Evolutionary conservation across 495 filamentous ascomycete species (phyloP).

Genomic region (Tricharina praecox): DNA sequence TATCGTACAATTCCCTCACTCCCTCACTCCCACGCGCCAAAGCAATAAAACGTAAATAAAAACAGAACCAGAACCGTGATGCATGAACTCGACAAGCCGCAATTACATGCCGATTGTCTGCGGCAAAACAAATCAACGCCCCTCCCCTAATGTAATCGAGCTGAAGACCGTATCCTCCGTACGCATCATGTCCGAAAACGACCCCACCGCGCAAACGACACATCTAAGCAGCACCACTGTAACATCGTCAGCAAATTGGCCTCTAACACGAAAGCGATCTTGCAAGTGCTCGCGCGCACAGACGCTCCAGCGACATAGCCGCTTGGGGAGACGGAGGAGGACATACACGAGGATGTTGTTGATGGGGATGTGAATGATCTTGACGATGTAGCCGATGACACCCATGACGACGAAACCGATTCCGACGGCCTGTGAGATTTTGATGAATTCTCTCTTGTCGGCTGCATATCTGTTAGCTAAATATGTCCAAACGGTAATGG

Average conservation of each 20-base stretch:
- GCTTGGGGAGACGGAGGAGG: background rate
- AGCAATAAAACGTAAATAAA: background rate
- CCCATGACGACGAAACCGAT: slow-evolving; percentile 82
- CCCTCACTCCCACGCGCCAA: background rate
- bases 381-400: slow-evolving; percentile 77
- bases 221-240: too few species aligned
- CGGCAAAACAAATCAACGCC: background rate
- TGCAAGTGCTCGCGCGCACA: slow-evolving; percentile 3
- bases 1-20: slow-evolving; percentile 1
- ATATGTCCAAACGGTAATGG: background rate
- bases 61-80: background rate
- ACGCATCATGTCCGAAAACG: too few species aligned
- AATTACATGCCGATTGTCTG: background rate
- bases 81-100: background rate
- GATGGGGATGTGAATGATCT: slow-evolving; percentile 77
- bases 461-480: slow-evolving; percentile 29
- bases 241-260: too few species aligned
- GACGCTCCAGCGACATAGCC: background rate
- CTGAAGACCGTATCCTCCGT: slow-evolving; percentile 16
- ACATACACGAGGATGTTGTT: slow-evolving; percentile 59
- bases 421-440: slow-evolving; percentile 90
- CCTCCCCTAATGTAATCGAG: background rate
- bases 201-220: too few species aligned
- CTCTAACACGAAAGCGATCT: slow-evolving; percentile 11
- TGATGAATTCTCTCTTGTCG: slow-evolving; percentile 76